These are phyloP conservation scores for Dittrichia graveolens DNA, from an alignment of 129 eudicot species.

Conservation along the genomic window DNA sequence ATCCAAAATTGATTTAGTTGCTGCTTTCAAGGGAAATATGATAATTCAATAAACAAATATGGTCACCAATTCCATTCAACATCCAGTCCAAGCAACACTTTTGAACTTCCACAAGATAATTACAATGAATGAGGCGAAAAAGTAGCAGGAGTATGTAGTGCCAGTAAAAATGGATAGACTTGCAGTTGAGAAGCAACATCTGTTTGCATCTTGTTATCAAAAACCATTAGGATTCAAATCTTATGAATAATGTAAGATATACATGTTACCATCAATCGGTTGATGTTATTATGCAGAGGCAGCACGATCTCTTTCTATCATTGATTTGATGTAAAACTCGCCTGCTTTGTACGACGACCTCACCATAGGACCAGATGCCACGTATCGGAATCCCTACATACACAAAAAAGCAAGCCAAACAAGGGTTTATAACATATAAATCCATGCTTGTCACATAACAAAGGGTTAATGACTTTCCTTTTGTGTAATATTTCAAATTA, in stretches of 20 bases:
- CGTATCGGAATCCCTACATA: constrained; percentile 87
- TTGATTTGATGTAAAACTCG: constrained; percentile 87
- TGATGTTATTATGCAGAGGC: constrained; percentile 39
- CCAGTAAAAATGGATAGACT: constrained; percentile 17
- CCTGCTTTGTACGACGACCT: constrained; percentile 98
- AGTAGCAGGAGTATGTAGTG: constrained; percentile 10
- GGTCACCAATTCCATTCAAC: too few relatives aligned
- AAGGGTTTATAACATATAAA: neutral
- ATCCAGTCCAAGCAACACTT: neutral
- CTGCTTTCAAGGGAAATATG: too few relatives aligned
- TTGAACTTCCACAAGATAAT: constrained; percentile 17
- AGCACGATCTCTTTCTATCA: constrained; percentile 93
- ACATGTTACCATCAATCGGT: constrained; percentile 7
- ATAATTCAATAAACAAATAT: too few relatives aligned
- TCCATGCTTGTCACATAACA: neutral
- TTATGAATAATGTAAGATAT: constrained; percentile 9
- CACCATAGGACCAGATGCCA: constrained; percentile 98
- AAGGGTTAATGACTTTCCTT: neutral
- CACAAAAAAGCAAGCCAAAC: neutral
- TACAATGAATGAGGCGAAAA: constrained; percentile 24
- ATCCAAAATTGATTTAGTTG: too few relatives aligned
- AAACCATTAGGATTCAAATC: constrained; percentile 3
- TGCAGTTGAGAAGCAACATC: constrained; percentile 19
- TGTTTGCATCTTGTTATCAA: constrained; percentile 14
- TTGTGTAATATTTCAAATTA: neutral